Percentiles rank a stretch among this genome's conserved stretches.
Evolutionary conservation across 2,329 filamentous ascomycete genomes (phyloP).

Genomic region (Pyrenophora graminea): DNA sequence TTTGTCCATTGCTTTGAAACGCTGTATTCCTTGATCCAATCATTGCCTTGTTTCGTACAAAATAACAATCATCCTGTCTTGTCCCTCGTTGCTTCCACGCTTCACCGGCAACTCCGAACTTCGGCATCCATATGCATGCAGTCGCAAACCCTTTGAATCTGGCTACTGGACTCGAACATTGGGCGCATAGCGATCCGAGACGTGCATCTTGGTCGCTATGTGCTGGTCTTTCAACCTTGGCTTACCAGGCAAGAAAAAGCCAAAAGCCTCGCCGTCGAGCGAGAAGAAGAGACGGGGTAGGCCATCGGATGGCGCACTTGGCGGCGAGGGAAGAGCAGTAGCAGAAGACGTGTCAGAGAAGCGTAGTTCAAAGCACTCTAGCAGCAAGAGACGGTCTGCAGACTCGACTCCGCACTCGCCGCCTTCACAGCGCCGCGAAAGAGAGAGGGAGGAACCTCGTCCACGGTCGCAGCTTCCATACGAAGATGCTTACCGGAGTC

Average conservation of each 20-base stretch:
- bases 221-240: conserved; percentile 45
- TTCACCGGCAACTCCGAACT: conserved; percentile 31
- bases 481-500: conserved; percentile 20
- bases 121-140: conserved; percentile 32
- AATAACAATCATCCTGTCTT: conserved; percentile 36
- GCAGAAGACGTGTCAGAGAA: conserved; percentile 37
- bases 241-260: conserved; percentile 37
- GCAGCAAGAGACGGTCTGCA: conserved; percentile 31
- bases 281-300: conserved; percentile 39
- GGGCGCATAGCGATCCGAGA: conserved; percentile 35
- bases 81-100: conserved; percentile 29
- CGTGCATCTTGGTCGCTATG: conserved; percentile 38
- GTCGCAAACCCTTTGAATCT: conserved; percentile 18
- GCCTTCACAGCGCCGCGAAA: conserved; percentile 28
- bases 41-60: conserved; percentile 27
- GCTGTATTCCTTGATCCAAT: conserved; percentile 21
- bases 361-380: conserved; percentile 35
- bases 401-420: conserved; percentile 25
- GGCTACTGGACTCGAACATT: conserved; percentile 20
- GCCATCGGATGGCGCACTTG: conserved; percentile 28
- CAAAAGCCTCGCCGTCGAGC: conserved; percentile 29
- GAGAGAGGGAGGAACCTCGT: conserved; percentile 27
- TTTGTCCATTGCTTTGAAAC: conserved; percentile 34
- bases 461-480: conserved; percentile 25
- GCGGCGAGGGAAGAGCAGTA: conserved; percentile 29